Percentiles rank a stretch among this genome's conserved stretches.
These are phyloP conservation scores for Chalciporus piperatus DNA, from an alignment of 768 basidiomycete genomes.

Conservation along the genomic window DNA sequence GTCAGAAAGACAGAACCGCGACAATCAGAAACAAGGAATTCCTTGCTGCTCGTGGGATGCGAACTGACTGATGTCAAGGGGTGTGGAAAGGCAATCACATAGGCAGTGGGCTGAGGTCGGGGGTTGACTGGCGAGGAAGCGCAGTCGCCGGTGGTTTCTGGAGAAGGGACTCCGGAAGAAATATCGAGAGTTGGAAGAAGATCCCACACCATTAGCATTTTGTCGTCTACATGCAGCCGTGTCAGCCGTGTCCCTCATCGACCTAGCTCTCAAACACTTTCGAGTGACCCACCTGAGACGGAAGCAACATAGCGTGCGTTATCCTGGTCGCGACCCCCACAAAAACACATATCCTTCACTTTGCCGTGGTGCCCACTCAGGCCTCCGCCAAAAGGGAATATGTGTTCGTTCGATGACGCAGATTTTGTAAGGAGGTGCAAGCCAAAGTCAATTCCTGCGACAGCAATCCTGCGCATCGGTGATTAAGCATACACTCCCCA, in stretches of 20 bases:
- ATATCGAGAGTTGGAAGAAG: slow-evolving; percentile 56
- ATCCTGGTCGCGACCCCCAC: slow-evolving; percentile 70
- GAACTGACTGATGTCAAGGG: slow-evolving; percentile 67
- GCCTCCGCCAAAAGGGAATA: slow-evolving; percentile 75
- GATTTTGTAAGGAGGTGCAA: slow-evolving; percentile 68
- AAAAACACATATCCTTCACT: slow-evolving; percentile 77
- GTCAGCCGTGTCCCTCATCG: slow-evolving; percentile 27
- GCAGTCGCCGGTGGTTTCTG: slow-evolving; percentile 30
- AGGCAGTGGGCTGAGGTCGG: slow-evolving; percentile 72
- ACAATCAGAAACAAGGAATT: slow-evolving; percentile 74
- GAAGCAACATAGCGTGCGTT: slow-evolving; percentile 74
- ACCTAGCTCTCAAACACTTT: neutral
- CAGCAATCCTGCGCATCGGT: slow-evolving; percentile 51
- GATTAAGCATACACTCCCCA: slow-evolving; percentile 7
- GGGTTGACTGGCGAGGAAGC: slow-evolving; percentile 31
- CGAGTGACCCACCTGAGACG: slow-evolving; percentile 56
- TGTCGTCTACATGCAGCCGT: slow-evolving; percentile 59
- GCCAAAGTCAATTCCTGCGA: slow-evolving; percentile 65
- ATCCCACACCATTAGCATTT: slow-evolving; percentile 86
- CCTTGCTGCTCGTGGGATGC: slow-evolving; percentile 72
- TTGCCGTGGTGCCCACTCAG: slow-evolving; percentile 78
- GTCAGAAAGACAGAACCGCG: slow-evolving; percentile 72
- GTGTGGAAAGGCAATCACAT: slow-evolving; percentile 70
- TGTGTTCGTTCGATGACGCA: slow-evolving; percentile 42
- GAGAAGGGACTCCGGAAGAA: slow-evolving; percentile 35